A percentile compares a stretch with the other conserved stretches of the same genome.
These are phyloP conservation scores for Fragilaria crotonensis DNA, from an alignment of 108 stramenopile genomes.

Conservation along the genomic window DNA sequence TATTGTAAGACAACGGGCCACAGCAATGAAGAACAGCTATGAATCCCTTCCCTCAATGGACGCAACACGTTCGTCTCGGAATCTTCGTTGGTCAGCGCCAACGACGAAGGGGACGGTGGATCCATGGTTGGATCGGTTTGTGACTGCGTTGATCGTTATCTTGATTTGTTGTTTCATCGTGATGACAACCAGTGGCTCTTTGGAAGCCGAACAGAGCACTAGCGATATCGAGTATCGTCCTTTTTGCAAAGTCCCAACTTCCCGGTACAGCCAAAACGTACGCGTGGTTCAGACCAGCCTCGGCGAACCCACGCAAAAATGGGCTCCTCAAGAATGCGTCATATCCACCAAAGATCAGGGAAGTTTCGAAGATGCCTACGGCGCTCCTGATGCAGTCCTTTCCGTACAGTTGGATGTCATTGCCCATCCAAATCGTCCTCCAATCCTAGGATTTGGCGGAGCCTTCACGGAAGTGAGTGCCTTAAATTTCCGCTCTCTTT, in stretches of 20 bases:
- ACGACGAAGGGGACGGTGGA: no score
- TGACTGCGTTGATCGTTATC: no score
- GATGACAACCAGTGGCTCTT: no score
- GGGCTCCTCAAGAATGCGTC: slow-evolving; percentile 55
- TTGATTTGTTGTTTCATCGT: no score
- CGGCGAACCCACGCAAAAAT: slow-evolving; percentile 51
- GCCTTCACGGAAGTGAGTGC: slow-evolving; percentile 95
- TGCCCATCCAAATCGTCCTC: slow-evolving; percentile 40
- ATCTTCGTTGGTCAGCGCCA: no score
- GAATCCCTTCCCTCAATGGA: no score
- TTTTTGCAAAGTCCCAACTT: slow-evolving; percentile 20
- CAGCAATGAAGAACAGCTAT: no score
- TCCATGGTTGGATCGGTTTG: no score
- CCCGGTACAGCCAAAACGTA: slow-evolving; percentile 7
- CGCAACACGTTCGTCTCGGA: no score
- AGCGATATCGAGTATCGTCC: no score
- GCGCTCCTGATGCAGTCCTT: slow-evolving; percentile 51
- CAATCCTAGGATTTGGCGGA: slow-evolving; percentile 92
- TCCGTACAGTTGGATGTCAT: slow-evolving; percentile 28
- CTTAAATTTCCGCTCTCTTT: slow-evolving; percentile 76
- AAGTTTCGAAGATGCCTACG: slow-evolving; percentile 20
- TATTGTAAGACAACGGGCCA: no score
- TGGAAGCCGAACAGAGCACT: no score
- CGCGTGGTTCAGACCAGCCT: slow-evolving; percentile 48
- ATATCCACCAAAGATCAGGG: slow-evolving; percentile 10